Conservation (phyloP, 495 filamentous ascomycete genomes). For the Clavariopsis aquatica region DNA sequence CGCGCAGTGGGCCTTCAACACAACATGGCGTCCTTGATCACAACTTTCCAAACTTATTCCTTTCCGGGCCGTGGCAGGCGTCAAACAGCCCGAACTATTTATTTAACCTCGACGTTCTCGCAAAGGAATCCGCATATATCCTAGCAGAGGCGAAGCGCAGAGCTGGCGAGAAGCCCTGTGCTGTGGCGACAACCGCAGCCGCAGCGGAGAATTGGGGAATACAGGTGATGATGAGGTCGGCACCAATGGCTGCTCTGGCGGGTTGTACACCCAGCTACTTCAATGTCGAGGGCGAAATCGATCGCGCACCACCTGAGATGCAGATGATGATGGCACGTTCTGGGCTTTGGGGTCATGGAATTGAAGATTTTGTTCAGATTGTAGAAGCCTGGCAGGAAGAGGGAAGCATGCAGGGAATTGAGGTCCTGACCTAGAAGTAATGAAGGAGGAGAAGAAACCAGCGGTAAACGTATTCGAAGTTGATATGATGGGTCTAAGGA, state of each 20-base stretch:
- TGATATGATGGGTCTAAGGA: no score
- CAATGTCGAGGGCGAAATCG: conserved; percentile 52
- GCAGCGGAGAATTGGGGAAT: conserved; percentile 52
- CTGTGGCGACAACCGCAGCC: conserved; percentile 50
- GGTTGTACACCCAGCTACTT: conserved; percentile 62
- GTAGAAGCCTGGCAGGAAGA: conserved; percentile 38
- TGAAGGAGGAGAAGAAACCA: not conserved
- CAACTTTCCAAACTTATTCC: conserved; percentile 60
- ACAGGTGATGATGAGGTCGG: conserved; percentile 48
- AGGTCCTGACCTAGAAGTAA: conserved; percentile 18
- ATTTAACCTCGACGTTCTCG: conserved; percentile 47
- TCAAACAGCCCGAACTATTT: conserved; percentile 47
- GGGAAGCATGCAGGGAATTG: conserved; percentile 38
- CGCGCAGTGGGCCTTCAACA: conserved; percentile 40
- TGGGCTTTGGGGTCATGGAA: conserved; percentile 37
- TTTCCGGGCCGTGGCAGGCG: conserved; percentile 47
- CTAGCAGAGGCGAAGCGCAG: conserved; percentile 47
- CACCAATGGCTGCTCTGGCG: conserved; percentile 44
- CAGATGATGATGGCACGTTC: conserved; percentile 32
- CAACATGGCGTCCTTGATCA: conserved; percentile 51
- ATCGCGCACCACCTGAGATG: conserved; percentile 33
- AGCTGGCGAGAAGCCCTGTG: conserved; percentile 36
- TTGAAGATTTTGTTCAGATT: conserved; percentile 27
- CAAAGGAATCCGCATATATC: conserved; percentile 51
- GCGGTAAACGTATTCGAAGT: no score